phyloP scores from a whole-genome alignment of 768 basidiomycete species.

The Lactarius hatsudake region DNA sequence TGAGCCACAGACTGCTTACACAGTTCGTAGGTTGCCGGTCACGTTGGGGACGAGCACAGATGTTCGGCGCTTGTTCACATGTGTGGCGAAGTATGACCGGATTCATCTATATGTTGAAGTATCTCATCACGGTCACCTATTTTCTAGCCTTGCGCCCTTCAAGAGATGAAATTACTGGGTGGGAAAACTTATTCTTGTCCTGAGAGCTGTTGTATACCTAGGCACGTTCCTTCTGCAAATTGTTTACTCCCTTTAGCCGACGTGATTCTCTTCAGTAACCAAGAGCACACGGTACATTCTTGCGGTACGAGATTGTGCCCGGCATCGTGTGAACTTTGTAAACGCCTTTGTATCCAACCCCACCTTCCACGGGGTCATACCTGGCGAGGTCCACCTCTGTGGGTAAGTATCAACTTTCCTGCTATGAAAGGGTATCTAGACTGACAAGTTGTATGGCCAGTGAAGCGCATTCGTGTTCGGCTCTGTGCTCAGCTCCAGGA shows the following conservation, averaged over 20 bases:
- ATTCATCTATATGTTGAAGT: not conserved
- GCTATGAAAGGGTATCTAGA: not conserved
- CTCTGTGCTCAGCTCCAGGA: slow-evolving; percentile 45
- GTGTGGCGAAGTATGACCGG: slow-evolving; percentile 48
- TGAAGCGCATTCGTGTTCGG: slow-evolving; percentile 49
- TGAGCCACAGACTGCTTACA: not conserved
- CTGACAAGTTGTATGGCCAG: slow-evolving; percentile 32
- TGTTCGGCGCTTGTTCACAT: slow-evolving; percentile 54
- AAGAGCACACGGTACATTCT: slow-evolving; percentile 44
- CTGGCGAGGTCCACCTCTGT: slow-evolving; percentile 49
- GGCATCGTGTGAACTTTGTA: slow-evolving; percentile 52
- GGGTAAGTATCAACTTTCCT: slow-evolving; percentile 41
- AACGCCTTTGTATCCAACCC: slow-evolving; percentile 45
- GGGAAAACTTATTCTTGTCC: slow-evolving; percentile 21
- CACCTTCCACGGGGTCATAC: slow-evolving; percentile 55
- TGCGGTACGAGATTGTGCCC: slow-evolving; percentile 56
- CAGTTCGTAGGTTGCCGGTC: slow-evolving; percentile 44
- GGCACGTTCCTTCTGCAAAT: slow-evolving; percentile 3
- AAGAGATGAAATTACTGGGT: slow-evolving; percentile 2
- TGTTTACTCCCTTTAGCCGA: not conserved
- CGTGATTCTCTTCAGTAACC: slow-evolving; percentile 36
- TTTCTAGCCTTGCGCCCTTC: slow-evolving; percentile 22
- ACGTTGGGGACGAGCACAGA: slow-evolving; percentile 48
- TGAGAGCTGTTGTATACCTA: slow-evolving; percentile 16
- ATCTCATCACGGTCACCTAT: not conserved